A percentile compares a stretch with the other conserved stretches of the same genome.
phyloP scores from a whole-genome alignment of 345 rosid species.

The Camelina laxa region DNA sequence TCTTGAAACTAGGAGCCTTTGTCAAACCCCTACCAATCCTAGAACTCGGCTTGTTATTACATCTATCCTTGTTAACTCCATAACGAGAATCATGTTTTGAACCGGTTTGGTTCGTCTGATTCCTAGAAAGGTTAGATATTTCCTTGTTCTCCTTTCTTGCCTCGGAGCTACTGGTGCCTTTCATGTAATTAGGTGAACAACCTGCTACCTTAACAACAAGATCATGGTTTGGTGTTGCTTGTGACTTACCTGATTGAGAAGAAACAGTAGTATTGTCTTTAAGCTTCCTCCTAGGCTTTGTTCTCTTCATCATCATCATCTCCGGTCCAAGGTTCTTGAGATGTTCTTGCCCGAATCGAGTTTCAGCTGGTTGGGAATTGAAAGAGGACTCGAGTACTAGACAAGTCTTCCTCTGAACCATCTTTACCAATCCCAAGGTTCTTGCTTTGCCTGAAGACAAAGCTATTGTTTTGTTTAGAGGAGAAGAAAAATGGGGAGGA shows the following conservation, averaged over 20 bases:
- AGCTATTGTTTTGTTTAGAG: conserved; percentile 41
- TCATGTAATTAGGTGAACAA: conserved; percentile 82
- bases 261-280: conserved; percentile 43
- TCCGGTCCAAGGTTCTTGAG: conserved; percentile 67
- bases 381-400: conserved; percentile 64
- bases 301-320: conserved; percentile 80
- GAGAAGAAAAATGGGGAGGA: conserved; percentile 14
- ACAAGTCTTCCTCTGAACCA: conserved; percentile 79
- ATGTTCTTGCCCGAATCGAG: conserved; percentile 53
- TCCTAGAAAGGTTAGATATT: conserved; percentile 40
- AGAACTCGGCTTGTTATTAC: conserved; percentile 53
- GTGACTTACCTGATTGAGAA: conserved; percentile 55
- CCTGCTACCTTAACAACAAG: conserved; percentile 41
- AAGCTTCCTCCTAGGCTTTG: conserved; percentile 61
- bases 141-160: conserved; percentile 66
- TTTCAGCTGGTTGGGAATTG: conserved; percentile 50
- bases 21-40: conserved; percentile 63
- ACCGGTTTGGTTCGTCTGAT: conserved; percentile 40
- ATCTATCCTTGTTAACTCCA: conserved; percentile 44
- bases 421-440: conserved; percentile 34
- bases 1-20: conserved; percentile 73
- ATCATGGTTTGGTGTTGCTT: conserved; percentile 35
- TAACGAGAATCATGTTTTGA: conserved; percentile 48
- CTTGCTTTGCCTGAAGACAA: conserved; percentile 44
- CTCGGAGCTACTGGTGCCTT: conserved; percentile 80